These are phyloP conservation scores for Physcomitrium patens DNA, from an alignment of 225 moss, liverwort and hornwort genomes.

Conservation along the genomic window DNA sequence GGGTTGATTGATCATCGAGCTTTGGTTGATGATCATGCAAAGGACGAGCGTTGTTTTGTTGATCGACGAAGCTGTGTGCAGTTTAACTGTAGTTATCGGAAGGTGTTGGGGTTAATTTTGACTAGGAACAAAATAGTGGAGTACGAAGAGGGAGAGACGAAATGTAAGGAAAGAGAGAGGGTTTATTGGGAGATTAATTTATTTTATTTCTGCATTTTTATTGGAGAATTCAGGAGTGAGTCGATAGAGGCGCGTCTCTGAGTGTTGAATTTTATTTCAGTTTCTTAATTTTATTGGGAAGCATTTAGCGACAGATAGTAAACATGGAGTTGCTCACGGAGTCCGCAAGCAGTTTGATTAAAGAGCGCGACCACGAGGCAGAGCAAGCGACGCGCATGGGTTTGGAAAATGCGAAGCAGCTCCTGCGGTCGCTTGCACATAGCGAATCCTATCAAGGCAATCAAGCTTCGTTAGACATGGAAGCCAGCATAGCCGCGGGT, in stretches of 20 bases:
- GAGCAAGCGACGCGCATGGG: conserved; percentile 30
- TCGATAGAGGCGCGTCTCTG: no score
- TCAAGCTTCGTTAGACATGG: conserved; percentile 24
- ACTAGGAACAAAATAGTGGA: no score
- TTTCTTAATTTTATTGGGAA: no score
- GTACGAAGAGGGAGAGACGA: no score
- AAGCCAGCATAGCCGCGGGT: conserved; percentile 46
- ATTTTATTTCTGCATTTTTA: background rate
- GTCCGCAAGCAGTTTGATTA: conserved; percentile 13
- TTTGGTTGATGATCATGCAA: no score
- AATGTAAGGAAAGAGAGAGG: background rate
- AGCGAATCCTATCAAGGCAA: background rate
- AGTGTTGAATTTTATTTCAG: no score
- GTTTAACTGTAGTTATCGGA: no score
- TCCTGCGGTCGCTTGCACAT: conserved; percentile 28
- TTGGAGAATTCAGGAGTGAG: background rate
- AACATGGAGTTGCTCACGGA: conserved; percentile 34
- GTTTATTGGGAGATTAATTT: background rate
- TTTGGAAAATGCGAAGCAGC: conserved; percentile 33
- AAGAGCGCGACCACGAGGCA: conserved; percentile 33
- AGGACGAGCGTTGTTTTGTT: no score
- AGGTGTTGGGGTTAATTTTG: no score
- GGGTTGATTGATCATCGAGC: no score
- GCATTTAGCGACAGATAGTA: background rate
- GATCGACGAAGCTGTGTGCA: no score